phyloP scores from a whole-genome alignment of 2,329 filamentous ascomycete species.

The Colletotrichum sp. region DNA sequence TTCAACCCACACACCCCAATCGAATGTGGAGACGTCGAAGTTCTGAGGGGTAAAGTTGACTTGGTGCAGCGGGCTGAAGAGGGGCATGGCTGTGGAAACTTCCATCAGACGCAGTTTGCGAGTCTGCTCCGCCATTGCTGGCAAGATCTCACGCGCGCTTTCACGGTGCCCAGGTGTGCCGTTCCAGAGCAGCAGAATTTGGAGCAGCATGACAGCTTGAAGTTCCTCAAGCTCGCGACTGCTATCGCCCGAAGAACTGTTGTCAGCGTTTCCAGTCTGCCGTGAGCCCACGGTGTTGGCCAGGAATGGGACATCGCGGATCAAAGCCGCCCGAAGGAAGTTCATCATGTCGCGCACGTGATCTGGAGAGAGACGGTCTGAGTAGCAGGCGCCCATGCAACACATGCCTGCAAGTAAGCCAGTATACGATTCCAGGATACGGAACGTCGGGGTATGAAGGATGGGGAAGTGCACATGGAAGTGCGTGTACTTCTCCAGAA shows the following conservation, averaged over 20 bases:
- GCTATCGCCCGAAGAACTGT: slow-evolving; percentile 7
- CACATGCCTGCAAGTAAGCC: slow-evolving; percentile 73
- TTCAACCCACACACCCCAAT: slow-evolving; percentile 72
- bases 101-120: slow-evolving; percentile 62
- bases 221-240: slow-evolving; percentile 65
- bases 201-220: slow-evolving; percentile 68
- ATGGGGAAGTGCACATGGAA: slow-evolving; percentile 78
- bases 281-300: slow-evolving; percentile 32
- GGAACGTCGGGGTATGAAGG: slow-evolving; percentile 75
- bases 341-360: slow-evolving; percentile 74
- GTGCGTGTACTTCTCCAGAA: slow-evolving; percentile 73
- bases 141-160: slow-evolving; percentile 63
- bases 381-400: slow-evolving; percentile 78
- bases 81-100: slow-evolving; percentile 51
- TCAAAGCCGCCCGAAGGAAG: slow-evolving; percentile 61
- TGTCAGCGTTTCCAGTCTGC: neutral
- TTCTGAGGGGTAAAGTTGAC: slow-evolving; percentile 50
- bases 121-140: slow-evolving; percentile 60
- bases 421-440: slow-evolving; percentile 68
- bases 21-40: slow-evolving; percentile 58
- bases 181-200: slow-evolving; percentile 71
- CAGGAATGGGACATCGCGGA: slow-evolving; percentile 58
- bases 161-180: slow-evolving; percentile 70
- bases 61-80: slow-evolving; percentile 67
- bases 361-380: slow-evolving; percentile 61